phyloP scores from a whole-genome alignment of 2,329 filamentous ascomycete species.

The Phialophora tarda region DNA sequence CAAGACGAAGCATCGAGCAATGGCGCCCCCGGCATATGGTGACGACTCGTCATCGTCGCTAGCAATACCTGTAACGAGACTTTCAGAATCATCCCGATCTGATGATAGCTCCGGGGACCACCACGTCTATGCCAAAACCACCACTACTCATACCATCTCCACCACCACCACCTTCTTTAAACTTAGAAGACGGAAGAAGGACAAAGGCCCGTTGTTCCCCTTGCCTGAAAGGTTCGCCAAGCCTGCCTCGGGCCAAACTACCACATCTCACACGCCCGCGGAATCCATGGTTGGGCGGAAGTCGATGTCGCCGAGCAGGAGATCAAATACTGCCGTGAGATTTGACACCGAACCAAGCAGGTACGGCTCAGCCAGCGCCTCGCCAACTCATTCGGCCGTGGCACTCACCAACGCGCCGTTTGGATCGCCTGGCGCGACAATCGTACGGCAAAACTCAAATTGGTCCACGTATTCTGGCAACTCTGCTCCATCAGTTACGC shows the following conservation, averaged over 20 bases:
- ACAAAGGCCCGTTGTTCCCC: conserved; percentile 80
- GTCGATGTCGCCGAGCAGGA: conserved; percentile 39
- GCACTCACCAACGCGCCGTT: conserved; percentile 56
- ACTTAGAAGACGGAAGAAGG: conserved; percentile 72
- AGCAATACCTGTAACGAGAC: conserved; percentile 67
- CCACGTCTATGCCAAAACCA: conserved; percentile 63
- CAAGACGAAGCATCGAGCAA: conserved; percentile 49
- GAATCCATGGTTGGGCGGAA: conserved; percentile 48
- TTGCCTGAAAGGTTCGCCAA: conserved; percentile 74
- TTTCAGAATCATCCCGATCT: conserved; percentile 88
- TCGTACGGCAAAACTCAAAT: conserved; percentile 66
- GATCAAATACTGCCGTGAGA: conserved; percentile 35
- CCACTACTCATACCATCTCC: conserved; percentile 68
- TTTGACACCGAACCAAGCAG: conserved; percentile 30
- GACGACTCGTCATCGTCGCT: conserved; percentile 67
- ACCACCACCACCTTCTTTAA: conserved; percentile 78
- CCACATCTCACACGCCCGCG: conserved; percentile 48
- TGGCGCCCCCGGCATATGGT: conserved; percentile 63
- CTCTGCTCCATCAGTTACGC: conserved; percentile 63
- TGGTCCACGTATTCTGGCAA: conserved; percentile 69
- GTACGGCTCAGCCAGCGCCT: conserved; percentile 49
- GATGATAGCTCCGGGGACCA: conserved; percentile 79
- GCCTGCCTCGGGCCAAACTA: conserved; percentile 49
- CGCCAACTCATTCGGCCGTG: conserved; percentile 59
- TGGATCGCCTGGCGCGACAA: conserved; percentile 49